phyloP scores from a whole-genome alignment of 2,329 filamentous ascomycete species.

The Monosporascus ibericus region DNA sequence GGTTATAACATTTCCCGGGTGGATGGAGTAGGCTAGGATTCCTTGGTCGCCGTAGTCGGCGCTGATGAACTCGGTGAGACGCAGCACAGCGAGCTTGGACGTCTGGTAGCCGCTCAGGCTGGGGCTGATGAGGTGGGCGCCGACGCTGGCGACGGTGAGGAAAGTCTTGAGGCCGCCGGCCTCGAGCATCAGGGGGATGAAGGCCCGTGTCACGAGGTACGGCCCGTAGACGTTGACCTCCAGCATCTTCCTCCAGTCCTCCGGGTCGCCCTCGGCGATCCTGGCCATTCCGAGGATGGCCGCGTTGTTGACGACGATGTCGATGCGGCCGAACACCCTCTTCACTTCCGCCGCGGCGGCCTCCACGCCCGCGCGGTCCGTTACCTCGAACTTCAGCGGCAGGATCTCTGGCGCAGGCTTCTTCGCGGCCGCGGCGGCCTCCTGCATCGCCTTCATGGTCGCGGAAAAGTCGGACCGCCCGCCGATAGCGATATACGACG shows the following conservation, averaged over 20 bases:
- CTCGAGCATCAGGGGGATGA: slow-evolving; percentile 34
- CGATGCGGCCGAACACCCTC: slow-evolving; percentile 25
- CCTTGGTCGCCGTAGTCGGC: slow-evolving; percentile 35
- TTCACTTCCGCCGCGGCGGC: slow-evolving; percentile 22
- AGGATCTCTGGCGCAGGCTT: slow-evolving; percentile 23
- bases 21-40: slow-evolving; percentile 33
- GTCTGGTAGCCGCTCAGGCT: slow-evolving; percentile 34
- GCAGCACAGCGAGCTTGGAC: slow-evolving; percentile 38
- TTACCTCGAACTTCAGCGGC: slow-evolving; percentile 28
- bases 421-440: slow-evolving; percentile 17
- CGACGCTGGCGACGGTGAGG: slow-evolving; percentile 36
- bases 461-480: slow-evolving; percentile 19
- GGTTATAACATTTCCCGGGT: slow-evolving; percentile 36
- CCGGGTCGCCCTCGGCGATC: slow-evolving; percentile 23
- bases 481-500: slow-evolving; percentile 29
- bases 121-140: slow-evolving; percentile 22
- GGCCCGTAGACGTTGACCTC: slow-evolving; percentile 43
- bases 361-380: slow-evolving; percentile 25
- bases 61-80: slow-evolving; percentile 38
- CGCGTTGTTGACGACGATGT: slow-evolving; percentile 31
- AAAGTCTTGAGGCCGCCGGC: slow-evolving; percentile 28
- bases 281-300: slow-evolving; percentile 10
- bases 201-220: slow-evolving; percentile 38
- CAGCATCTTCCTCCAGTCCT: slow-evolving; percentile 33
- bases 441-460: slow-evolving; percentile 16